Evolutionary conservation across 352 stramenopile genomes (phyloP).

Genomic region (Bremia lactucae): DNA sequence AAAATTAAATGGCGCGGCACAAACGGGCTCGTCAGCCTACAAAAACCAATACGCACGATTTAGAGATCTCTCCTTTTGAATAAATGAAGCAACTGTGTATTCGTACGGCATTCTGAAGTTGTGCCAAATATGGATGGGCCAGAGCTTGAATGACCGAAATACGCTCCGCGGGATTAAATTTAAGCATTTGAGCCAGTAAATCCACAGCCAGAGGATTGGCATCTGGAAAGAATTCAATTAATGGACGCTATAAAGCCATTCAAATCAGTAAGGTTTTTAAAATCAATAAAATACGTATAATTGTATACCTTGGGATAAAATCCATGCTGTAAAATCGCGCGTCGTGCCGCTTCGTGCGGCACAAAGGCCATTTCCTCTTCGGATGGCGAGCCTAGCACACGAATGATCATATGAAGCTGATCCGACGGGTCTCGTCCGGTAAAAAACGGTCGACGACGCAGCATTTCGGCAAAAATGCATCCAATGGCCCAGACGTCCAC

Average conservation of each 20-base stretch:
- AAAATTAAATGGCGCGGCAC: conserved; percentile 70
- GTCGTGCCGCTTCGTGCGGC: conserved; percentile 85
- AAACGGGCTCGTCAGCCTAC: conserved; percentile 81
- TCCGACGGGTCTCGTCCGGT: conserved; percentile 72
- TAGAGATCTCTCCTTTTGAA: not conserved
- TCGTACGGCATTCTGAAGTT: conserved; percentile 85
- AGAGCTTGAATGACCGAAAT: conserved; percentile 89
- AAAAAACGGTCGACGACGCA: conserved; percentile 90
- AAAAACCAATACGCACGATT: conserved; percentile 1
- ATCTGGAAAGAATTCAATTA: conserved; percentile 80
- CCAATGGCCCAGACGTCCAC: conserved; percentile 95
- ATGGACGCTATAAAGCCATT: conserved; percentile 29
- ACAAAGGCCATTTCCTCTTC: conserved; percentile 96
- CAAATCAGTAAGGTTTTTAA: not conserved
- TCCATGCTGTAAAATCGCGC: conserved; percentile 71
- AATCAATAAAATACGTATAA: not conserved
- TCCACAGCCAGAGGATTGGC: conserved; percentile 76
- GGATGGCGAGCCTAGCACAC: conserved; percentile 88
- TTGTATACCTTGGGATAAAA: conserved; percentile 67
- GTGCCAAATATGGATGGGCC: conserved; percentile 79
- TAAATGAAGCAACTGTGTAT: not conserved
- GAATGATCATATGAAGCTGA: conserved; percentile 80
- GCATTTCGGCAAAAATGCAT: conserved; percentile 99
- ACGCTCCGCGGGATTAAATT: conserved; percentile 90
- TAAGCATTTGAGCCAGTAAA: conserved; percentile 85